These are phyloP conservation scores for Chrysoporthe austroafricana DNA, from an alignment of 2,329 filamentous ascomycete genomes.

Conservation along the genomic window DNA sequence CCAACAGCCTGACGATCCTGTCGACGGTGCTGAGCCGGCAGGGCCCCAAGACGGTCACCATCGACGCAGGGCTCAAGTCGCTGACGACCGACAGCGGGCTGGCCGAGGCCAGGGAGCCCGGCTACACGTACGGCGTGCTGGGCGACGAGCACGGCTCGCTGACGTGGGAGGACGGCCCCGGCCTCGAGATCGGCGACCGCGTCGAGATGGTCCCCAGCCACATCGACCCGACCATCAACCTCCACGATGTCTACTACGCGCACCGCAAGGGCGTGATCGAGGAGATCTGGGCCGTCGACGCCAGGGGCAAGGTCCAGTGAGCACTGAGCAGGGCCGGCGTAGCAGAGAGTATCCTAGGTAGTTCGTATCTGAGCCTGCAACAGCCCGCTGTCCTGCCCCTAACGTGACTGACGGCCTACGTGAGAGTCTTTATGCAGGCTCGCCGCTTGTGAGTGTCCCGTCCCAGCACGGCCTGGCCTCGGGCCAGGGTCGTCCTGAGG, in stretches of 20 bases:
- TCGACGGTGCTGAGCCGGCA: conserved; percentile 54
- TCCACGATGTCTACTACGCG: conserved; percentile 56
- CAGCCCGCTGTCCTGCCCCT: too few species aligned
- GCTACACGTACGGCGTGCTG: conserved; percentile 48
- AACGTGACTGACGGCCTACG: too few species aligned
- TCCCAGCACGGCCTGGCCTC: too few species aligned
- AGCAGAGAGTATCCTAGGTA: background rate
- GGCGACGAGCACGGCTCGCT: conserved; percentile 55
- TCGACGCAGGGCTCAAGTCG: conserved; percentile 54
- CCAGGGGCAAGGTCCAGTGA: conserved; percentile 55
- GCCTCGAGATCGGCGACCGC: conserved; percentile 48
- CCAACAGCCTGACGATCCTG: conserved; percentile 52
- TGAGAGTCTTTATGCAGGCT: too few species aligned
- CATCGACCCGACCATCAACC: conserved; percentile 58
- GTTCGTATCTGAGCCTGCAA: too few species aligned
- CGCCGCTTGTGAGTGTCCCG: too few species aligned
- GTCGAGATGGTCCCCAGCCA: conserved; percentile 59
- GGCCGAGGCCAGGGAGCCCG: conserved; percentile 49
- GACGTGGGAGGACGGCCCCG: conserved; percentile 45
- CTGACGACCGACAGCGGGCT: conserved; percentile 56
- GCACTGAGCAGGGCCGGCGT: background rate
- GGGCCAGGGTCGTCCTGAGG: too few species aligned
- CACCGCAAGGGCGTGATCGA: conserved; percentile 51
- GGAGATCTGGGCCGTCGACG: conserved; percentile 56
- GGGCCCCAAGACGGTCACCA: conserved; percentile 48